Percentiles rank a stretch among this genome's conserved stretches.
These are phyloP conservation scores for Macrophomina pseudophaseolina DNA, from an alignment of 2,329 filamentous ascomycete genomes.

Conservation along the genomic window DNA sequence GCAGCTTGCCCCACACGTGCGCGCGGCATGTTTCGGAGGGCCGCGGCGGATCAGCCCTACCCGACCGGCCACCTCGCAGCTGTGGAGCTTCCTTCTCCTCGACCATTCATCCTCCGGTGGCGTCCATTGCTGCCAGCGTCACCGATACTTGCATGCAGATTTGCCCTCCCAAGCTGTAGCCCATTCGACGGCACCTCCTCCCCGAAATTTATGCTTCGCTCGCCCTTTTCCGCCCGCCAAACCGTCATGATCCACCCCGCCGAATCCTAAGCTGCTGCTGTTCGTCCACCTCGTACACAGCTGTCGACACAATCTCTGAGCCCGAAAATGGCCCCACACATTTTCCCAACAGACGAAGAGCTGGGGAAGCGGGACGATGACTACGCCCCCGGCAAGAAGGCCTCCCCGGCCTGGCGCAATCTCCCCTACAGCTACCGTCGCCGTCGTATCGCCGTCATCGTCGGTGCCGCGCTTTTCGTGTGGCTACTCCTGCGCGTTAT, in stretches of 20 bases:
- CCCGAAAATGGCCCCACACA: constrained; percentile 27
- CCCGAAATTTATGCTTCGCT: not conserved
- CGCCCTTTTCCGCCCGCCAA: not conserved
- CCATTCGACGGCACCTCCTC: not conserved
- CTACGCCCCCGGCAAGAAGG: constrained; percentile 50
- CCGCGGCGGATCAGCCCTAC: constrained; percentile 10
- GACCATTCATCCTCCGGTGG: not conserved
- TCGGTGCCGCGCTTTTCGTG: constrained; percentile 54
- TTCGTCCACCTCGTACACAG: not conserved
- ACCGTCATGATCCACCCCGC: not conserved
- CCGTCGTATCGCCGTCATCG: constrained; percentile 52
- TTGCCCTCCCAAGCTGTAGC: not conserved
- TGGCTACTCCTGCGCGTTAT: constrained; percentile 68
- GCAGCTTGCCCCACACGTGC: not conserved
- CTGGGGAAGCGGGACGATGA: constrained; percentile 70
- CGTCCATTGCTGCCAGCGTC: not conserved
- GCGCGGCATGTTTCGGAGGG: not conserved
- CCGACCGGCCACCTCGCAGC: constrained; percentile 21
- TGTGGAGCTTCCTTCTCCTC: not conserved
- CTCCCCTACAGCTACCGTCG: constrained; percentile 50
- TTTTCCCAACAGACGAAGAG: constrained; percentile 63
- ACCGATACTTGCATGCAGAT: not conserved
- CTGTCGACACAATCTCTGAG: not conserved
- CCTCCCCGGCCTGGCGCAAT: constrained; percentile 38
- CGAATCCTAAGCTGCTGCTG: constrained; percentile 5